These are phyloP conservation scores for Leptomonas pyrrhocoris DNA, from an alignment of 208 protist species.

Conservation along the genomic window DNA sequence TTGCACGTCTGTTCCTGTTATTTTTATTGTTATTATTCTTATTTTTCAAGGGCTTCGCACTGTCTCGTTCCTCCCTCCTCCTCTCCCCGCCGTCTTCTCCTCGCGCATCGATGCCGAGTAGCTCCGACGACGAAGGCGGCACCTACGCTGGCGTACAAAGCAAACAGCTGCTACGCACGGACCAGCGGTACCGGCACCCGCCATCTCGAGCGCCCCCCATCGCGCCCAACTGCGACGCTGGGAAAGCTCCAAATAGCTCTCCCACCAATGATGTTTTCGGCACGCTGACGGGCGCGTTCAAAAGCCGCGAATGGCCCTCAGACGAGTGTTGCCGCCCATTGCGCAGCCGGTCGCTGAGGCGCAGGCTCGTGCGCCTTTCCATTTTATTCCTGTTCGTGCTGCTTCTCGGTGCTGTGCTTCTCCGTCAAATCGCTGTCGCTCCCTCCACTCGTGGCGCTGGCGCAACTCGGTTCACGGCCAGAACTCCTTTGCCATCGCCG, in stretches of 20 bases:
- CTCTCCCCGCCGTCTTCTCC: too few species aligned
- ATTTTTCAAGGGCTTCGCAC: too few species aligned
- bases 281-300: background rate
- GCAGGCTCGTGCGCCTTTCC: background rate
- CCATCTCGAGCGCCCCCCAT: background rate
- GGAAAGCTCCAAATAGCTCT: background rate
- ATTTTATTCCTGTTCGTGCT: background rate
- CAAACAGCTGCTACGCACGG: background rate
- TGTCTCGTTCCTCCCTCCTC: too few species aligned
- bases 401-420: background rate
- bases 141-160: background rate
- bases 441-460: too few species aligned
- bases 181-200: background rate
- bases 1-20: background rate
- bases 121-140: background rate
- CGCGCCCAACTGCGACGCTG: background rate
- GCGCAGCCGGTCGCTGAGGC: background rate
- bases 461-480: too few species aligned
- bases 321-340: background rate
- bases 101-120: background rate
- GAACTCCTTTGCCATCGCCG: too few species aligned
- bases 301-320: background rate
- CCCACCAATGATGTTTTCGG: background rate
- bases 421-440: background rate
- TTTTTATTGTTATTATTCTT: background rate